A percentile compares a stretch with the other conserved stretches of the same genome.
Evolutionary conservation across 1,139 yeast genomes (phyloP).

Genomic region (Eremothecium coryli): DNA sequence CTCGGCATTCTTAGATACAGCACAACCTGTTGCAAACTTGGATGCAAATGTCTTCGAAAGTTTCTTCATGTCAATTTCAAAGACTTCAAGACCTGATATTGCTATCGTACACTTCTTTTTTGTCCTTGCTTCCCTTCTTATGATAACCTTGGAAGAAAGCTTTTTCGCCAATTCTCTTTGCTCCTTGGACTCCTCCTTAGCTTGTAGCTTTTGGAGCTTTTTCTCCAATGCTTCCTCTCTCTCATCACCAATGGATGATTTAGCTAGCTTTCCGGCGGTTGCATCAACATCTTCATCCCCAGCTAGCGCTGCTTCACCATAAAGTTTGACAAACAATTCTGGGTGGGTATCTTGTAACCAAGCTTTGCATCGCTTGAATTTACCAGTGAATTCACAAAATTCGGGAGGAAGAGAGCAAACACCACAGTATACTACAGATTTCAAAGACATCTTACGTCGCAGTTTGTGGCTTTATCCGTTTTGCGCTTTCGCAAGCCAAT

Average conservation of each 20-base stretch:
- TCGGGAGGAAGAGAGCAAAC: slow-evolving; percentile 86
- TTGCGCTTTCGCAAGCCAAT: too few relatives aligned
- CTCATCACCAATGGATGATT: slow-evolving; percentile 39
- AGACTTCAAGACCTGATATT: slow-evolving; percentile 79
- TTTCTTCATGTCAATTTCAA: slow-evolving; percentile 82
- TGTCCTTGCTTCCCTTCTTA: slow-evolving; percentile 85
- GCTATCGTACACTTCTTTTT: slow-evolving; percentile 84
- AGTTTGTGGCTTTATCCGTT: background rate
- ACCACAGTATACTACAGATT: slow-evolving; percentile 59
- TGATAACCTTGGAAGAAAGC: slow-evolving; percentile 66
- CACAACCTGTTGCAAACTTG: slow-evolving; percentile 93
- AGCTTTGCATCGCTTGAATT: slow-evolving; percentile 70
- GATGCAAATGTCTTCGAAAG: slow-evolving; percentile 87
- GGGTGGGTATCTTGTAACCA: slow-evolving; percentile 62
- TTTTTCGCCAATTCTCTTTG: slow-evolving; percentile 78
- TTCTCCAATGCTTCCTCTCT: slow-evolving; percentile 75
- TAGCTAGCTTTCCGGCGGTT: slow-evolving; percentile 21
- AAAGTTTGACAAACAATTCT: slow-evolving; percentile 49
- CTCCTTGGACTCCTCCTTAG: slow-evolving; percentile 80
- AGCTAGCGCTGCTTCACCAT: slow-evolving; percentile 27
- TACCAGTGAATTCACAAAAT: slow-evolving; percentile 86
- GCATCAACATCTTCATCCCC: slow-evolving; percentile 19
- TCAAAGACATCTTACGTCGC: background rate
- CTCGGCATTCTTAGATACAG: slow-evolving; percentile 86
- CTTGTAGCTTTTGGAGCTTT: slow-evolving; percentile 76